phyloP scores from a whole-genome alignment of 2,329 filamentous ascomycete species.

The Conoideocrella luteorostrata region DNA sequence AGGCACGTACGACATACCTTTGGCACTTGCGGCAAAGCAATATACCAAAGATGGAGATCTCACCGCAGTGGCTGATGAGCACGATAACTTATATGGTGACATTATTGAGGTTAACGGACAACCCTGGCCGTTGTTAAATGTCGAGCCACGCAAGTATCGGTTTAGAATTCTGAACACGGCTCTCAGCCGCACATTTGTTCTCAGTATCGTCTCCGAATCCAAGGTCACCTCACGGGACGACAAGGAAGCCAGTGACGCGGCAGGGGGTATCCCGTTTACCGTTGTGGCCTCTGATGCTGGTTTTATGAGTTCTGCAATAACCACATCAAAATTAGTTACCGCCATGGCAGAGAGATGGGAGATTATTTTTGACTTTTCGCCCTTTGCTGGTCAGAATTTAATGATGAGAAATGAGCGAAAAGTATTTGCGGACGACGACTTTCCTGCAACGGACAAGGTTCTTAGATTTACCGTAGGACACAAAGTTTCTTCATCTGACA shows the following conservation, averaged over 20 bases:
- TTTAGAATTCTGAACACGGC: conserved; percentile 47
- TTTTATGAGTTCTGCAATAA: too few species aligned
- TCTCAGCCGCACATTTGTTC: conserved; percentile 40
- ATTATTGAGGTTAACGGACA: conserved; percentile 52
- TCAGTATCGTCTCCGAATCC: too few species aligned
- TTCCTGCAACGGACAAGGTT: not conserved
- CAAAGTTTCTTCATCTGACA: too few species aligned
- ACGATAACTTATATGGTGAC: conserved; percentile 45
- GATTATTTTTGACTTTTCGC: conserved; percentile 48
- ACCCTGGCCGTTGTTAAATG: conserved; percentile 53
- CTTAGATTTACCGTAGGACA: not conserved
- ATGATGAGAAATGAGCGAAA: conserved; percentile 24
- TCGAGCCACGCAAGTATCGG: conserved; percentile 55
- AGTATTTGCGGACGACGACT: not conserved
- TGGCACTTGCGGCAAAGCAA: not conserved
- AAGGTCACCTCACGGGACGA: too few species aligned
- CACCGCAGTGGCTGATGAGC: too few species aligned
- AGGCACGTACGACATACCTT: not conserved
- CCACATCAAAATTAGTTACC: conserved; percentile 29
- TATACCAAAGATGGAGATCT: not conserved
- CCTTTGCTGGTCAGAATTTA: conserved; percentile 41
- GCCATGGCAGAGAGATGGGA: conserved; percentile 54
- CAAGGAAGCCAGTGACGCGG: too few species aligned
- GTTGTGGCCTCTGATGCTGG: conserved; percentile 50
- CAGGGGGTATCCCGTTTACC: too few species aligned